Base-by-base conservation (phyloP, 371 early-diverging fungal species). In the Coemansia sp. region DNA sequence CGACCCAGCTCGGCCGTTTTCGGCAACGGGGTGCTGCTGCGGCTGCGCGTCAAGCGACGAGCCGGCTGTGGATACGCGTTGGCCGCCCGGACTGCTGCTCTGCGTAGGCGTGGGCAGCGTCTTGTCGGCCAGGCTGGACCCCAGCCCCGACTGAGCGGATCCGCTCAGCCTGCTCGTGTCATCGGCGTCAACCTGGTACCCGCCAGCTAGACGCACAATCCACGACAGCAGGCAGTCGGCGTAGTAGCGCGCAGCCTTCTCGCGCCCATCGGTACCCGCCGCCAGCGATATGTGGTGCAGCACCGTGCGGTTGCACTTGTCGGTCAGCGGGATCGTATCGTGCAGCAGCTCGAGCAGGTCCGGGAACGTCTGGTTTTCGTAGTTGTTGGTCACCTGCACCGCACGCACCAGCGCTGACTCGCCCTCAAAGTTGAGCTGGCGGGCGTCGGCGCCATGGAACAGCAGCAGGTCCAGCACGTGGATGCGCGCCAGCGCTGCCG, bases 351-450 rank as follows among this genome's bases (percentile, higher is more conserved):
- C 85, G 14, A 98, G 79, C 12, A 96, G 64, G 2, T 83, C 81
- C 0, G 87, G 85, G 74, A 98, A 98, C 0, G 86, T 84, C 61
- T 91, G 87, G 52, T 69, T 72, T 36, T 97, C 96, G 77, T 85
- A 93, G 72, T 92, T 94, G 77, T 95, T 90, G 30, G 94, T 86
- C 42, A 90, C 87, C 41, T 93, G 74, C 4, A 97, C 95, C 2
- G 92, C 88, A 4, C 97, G 88, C 68, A 95, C 91, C 33, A 98
- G 77, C 3, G 96, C 90, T 2, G 95, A 89, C 72, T 97, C 93
- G 6, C 97, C 96, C 34, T 82, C 83, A 61, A 85, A 84, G 69
- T 97, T 97, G 33, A 86, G 82, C 36, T 83, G 71, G 53, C 82
- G 82, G 5, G 87, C 74, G 59, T 93, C 89, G 3, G 93, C 93